Evolutionary conservation across 768 basidiomycete species (phyloP).

Genomic region (Pseudohyphozyma bogoriensis): DNA sequence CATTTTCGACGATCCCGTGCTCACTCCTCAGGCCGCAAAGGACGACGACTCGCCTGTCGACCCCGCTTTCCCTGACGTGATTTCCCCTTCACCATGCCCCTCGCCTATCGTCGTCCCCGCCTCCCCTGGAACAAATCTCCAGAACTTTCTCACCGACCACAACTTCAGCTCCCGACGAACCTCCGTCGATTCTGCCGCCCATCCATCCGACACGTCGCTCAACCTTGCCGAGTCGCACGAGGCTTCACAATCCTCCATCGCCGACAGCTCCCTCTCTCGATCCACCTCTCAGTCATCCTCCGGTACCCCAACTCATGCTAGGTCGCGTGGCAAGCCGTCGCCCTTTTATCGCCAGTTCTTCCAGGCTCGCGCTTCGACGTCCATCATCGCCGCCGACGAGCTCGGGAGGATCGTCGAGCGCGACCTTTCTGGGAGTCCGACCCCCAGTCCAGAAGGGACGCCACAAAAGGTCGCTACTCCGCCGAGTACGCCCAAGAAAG

Average conservation of each 20-base stretch:
- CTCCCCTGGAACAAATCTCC: too few species aligned
- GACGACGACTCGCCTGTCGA: neutral
- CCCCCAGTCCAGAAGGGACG: neutral
- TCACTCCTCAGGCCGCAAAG: too few species aligned
- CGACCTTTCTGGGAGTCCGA: neutral
- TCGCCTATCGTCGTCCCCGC: too few species aligned
- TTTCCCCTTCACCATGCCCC: too few species aligned
- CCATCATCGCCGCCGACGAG: conserved; percentile 11
- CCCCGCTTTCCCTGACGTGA: too few species aligned
- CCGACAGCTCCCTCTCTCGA: neutral
- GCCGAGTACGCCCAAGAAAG: neutral
- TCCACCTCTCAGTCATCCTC: neutral
- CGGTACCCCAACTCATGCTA: neutral
- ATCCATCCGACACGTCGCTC: neutral
- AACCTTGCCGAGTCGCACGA: too few species aligned
- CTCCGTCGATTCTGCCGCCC: neutral
- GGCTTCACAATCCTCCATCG: too few species aligned
- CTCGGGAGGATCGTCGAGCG: conserved; percentile 5
- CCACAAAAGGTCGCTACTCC: neutral
- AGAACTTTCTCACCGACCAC: too few species aligned
- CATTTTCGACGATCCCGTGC: too few species aligned
- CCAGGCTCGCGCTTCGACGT: neutral
- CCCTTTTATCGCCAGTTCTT: conserved; percentile 24
- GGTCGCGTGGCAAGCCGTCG: neutral
- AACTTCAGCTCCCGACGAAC: too few species aligned